phyloP scores from a whole-genome alignment of 371 early-diverging fungal genomes.

The Saksenaea vasiformis region DNA sequence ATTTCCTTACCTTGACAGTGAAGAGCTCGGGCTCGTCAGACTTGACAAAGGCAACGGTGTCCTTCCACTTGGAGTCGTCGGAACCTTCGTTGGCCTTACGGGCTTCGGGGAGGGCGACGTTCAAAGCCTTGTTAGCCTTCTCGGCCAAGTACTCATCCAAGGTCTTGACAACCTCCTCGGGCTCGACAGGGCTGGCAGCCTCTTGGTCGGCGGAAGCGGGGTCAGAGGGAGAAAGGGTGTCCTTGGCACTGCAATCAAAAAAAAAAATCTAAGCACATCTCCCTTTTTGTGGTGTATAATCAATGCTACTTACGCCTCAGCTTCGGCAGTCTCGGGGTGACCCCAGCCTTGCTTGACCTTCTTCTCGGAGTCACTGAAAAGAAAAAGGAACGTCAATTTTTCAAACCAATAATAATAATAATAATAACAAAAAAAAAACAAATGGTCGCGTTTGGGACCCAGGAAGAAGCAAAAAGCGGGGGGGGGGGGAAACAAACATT shows the following conservation, averaged over 20 bases:
- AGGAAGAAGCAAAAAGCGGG: too few species aligned
- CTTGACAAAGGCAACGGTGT: constrained; percentile 69
- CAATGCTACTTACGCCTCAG: constrained; percentile 38
- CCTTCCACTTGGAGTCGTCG: constrained; percentile 80
- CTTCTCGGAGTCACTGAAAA: constrained; percentile 72
- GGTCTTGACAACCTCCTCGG: constrained; percentile 76
- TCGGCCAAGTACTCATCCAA: constrained; percentile 80
- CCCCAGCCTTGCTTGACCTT: constrained; percentile 87
- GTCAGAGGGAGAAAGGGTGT: constrained; percentile 33
- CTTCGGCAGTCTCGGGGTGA: constrained; percentile 51
- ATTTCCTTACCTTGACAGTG: constrained; percentile 61
- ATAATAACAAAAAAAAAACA: too few species aligned
- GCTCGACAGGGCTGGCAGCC: constrained; percentile 45
- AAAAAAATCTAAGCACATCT: background rate
- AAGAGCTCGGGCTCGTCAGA: constrained; percentile 66
- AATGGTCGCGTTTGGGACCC: background rate
- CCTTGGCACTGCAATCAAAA: constrained; percentile 26
- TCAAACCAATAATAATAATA: too few species aligned
- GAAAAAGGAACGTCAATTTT: background rate
- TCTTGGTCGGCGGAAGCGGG: constrained; percentile 50
- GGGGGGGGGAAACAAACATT: too few species aligned
- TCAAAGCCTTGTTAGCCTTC: constrained; percentile 70
- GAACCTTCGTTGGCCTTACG: constrained; percentile 84
- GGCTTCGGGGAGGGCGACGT: constrained; percentile 57
- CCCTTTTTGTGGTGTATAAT: background rate